phyloP scores from a whole-genome alignment of 140 eudicot genomes.

The Senecio squalidus region DNA sequence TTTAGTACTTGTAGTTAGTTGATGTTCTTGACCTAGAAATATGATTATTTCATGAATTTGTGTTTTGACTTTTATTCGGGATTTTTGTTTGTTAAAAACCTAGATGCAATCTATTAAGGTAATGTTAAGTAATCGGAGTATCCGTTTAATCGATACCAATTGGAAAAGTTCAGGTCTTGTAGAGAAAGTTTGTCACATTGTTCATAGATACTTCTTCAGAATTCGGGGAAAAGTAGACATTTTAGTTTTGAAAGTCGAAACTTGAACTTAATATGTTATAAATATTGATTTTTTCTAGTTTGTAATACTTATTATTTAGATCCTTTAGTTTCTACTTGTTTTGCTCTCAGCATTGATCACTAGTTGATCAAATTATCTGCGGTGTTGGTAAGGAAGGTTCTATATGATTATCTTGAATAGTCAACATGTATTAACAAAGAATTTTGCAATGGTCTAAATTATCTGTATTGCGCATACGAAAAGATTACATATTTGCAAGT shows the following conservation, averaged over 20 bases:
- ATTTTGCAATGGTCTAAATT: neutral
- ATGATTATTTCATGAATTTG: slow-evolving; percentile 11
- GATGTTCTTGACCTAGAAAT: slow-evolving; percentile 29
- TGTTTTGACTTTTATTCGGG: slow-evolving; percentile 18
- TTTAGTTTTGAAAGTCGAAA: slow-evolving; percentile 10
- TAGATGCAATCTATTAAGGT: slow-evolving; percentile 23
- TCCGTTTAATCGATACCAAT: too few species aligned
- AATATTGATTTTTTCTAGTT: neutral
- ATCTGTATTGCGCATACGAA: neutral
- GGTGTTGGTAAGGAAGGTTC: too few species aligned
- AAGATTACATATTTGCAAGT: neutral
- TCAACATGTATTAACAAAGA: slow-evolving; percentile 6
- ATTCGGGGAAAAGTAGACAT: neutral
- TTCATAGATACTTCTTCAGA: slow-evolving; percentile 3
- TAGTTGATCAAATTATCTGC: too few species aligned
- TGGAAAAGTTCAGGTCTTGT: neutral
- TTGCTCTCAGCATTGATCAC: neutral
- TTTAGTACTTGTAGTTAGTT: neutral
- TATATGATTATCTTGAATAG: slow-evolving; percentile 8
- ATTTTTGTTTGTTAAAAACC: neutral
- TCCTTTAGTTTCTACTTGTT: neutral
- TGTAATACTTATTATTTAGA: slow-evolving; percentile 4
- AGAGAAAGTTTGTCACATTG: slow-evolving; percentile 7
- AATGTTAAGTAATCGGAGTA: slow-evolving; percentile 16
- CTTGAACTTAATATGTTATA: slow-evolving; percentile 9